Percentiles rank a stretch among this genome's conserved stretches.
Conservation (phyloP, 1,139 yeast species). For the Zhuliangozyma blackwelliae region DNA sequence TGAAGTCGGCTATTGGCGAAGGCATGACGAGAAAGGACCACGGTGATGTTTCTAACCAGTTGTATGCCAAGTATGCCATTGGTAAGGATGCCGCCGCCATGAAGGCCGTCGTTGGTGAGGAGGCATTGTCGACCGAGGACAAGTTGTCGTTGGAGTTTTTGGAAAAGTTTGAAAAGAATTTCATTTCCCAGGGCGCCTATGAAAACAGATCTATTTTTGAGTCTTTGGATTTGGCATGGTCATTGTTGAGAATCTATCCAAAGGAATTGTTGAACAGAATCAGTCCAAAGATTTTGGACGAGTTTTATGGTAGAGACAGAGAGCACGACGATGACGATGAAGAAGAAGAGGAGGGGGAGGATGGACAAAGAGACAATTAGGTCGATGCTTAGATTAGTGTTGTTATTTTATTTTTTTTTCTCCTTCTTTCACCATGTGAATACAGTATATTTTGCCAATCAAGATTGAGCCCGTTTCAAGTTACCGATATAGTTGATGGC, state of each 20-base stretch:
- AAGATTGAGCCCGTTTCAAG: conserved; percentile 31
- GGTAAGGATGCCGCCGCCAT: conserved; percentile 99
- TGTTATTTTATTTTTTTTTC: too few species aligned
- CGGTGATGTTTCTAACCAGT: conserved; percentile 98
- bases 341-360: conserved; percentile 36
- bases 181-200: conserved; percentile 92
- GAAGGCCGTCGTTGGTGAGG: conserved; percentile 99
- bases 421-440: too few species aligned
- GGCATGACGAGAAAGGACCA: conserved; percentile 99
- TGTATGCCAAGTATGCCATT: conserved; percentile 97
- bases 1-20: conserved; percentile 99
- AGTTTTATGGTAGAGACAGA: conserved; percentile 89
- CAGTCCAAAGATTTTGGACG: conserved; percentile 92
- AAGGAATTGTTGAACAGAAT: conserved; percentile 98
- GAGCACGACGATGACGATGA: conserved; percentile 55
- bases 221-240: conserved; percentile 97
- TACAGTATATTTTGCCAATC: neutral
- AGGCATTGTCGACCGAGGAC: conserved; percentile 95
- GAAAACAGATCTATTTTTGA: conserved; percentile 93
- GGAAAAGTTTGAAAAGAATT: conserved; percentile 95
- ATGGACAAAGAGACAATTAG: conserved; percentile 34
- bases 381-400: conserved; percentile 46
- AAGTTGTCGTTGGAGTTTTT: conserved; percentile 93
- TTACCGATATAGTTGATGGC: conserved; percentile 92
- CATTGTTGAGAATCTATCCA: conserved; percentile 95